Percentiles rank a stretch among this genome's conserved stretches.
phyloP scores from a whole-genome alignment of 139 green algal species.

The Tetradesmus obliquus region DNA sequence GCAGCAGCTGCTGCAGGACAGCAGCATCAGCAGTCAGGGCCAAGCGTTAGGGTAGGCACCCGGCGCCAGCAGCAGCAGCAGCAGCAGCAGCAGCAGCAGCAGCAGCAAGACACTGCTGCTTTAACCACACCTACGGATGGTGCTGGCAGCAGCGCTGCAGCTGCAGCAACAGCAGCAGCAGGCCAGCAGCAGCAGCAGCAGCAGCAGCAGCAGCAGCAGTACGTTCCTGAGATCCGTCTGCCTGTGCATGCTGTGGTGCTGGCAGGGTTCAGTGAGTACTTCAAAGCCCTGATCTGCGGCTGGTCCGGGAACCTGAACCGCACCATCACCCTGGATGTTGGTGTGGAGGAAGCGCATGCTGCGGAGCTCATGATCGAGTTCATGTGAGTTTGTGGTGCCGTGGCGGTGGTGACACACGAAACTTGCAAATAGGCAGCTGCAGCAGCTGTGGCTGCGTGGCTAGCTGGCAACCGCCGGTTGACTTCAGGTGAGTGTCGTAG shows the following conservation, averaged over 20 bases:
- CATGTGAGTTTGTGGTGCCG: constrained; percentile 28
- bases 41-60: background rate
- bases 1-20: constrained; percentile 7
- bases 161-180: too few relatives aligned
- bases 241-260: constrained; percentile 44
- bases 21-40: background rate
- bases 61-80: constrained; percentile 22
- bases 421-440: too few relatives aligned
- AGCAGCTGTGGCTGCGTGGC: too few relatives aligned
- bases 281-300: constrained; percentile 38
- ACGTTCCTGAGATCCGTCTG: constrained; percentile 5
- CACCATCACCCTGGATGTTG: constrained; percentile 40
- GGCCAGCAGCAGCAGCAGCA: background rate
- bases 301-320: constrained; percentile 34
- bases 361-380: constrained; percentile 48
- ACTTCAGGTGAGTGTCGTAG: background rate
- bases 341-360: constrained; percentile 20
- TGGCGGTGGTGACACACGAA: background rate
- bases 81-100: constrained; percentile 27
- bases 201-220: background rate
- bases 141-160: background rate
- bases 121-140: background rate
- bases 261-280: constrained; percentile 47
- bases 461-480: background rate
- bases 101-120: background rate